These are phyloP conservation scores for Ilyonectria mors-panacis DNA, from an alignment of 2,329 filamentous ascomycete genomes.

Conservation along the genomic window DNA sequence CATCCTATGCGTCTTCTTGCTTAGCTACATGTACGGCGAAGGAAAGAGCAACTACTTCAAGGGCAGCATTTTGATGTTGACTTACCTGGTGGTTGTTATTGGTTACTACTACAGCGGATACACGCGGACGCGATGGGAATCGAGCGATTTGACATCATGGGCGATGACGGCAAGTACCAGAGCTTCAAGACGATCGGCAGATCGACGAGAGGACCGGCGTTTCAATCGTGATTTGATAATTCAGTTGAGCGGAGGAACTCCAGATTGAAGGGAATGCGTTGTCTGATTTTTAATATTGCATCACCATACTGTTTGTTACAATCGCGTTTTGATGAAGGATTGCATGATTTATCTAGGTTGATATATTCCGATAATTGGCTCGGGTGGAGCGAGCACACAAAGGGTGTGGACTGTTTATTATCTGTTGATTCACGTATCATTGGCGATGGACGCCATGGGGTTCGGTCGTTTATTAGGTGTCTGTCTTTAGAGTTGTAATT, in stretches of 20 bases:
- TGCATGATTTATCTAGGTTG: conserved; percentile 30
- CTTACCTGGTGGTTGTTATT: conserved; percentile 91
- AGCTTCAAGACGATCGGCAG: conserved; percentile 69
- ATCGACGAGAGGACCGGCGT: conserved; percentile 53
- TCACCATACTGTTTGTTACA: conserved; percentile 30
- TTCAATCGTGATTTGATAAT: conserved; percentile 36
- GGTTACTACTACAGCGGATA: conserved; percentile 89
- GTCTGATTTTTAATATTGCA: conserved; percentile 34
- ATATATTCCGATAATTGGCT: conserved; percentile 23
- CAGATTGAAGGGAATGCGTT: conserved; percentile 19
- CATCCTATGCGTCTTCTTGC: conserved; percentile 93
- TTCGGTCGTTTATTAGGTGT: conserved; percentile 27
- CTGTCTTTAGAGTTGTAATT: conserved; percentile 27
- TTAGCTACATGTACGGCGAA: conserved; percentile 98
- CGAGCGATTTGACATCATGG: conserved; percentile 69
- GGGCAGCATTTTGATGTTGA: conserved; percentile 92
- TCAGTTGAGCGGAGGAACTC: neutral
- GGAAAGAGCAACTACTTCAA: conserved; percentile 99
- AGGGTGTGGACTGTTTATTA: conserved; percentile 8
- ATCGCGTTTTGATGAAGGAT: conserved; percentile 17
- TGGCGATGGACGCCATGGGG: conserved; percentile 10
- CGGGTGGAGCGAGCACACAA: neutral
- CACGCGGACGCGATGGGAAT: conserved; percentile 61
- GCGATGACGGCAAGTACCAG: conserved; percentile 64
- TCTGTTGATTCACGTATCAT: conserved; percentile 10